phyloP scores from a whole-genome alignment of 2,329 filamentous ascomycete genomes.

The Diplodia scrobiculata region DNA sequence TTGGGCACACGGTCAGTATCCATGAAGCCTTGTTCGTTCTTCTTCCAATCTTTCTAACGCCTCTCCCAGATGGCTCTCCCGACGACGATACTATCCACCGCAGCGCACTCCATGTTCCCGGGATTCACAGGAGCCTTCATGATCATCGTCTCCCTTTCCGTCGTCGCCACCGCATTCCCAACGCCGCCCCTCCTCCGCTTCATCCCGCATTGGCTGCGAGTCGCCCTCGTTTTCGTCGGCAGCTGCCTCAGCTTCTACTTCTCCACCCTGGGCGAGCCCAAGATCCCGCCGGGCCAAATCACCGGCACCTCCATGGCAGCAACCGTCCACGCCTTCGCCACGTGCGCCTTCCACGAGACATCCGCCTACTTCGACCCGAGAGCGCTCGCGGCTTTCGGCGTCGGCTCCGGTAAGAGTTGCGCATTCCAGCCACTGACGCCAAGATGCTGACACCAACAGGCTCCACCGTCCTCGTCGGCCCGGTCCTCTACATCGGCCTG shows the following conservation, averaged over 20 bases:
- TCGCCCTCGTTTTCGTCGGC: constrained; percentile 9
- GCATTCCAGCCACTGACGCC: background rate
- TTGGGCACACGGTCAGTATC: background rate
- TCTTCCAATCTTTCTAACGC: background rate
- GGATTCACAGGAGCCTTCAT: constrained; percentile 13
- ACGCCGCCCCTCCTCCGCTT: background rate
- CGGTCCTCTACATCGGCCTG: background rate
- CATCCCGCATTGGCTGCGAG: background rate
- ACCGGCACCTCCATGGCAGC: constrained; percentile 9
- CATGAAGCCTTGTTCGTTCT: background rate
- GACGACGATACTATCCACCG: constrained; percentile 6
- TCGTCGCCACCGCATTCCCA: background rate
- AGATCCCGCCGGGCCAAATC: constrained; percentile 10
- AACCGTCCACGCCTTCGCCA: constrained; percentile 5
- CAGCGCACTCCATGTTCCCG: constrained; percentile 10
- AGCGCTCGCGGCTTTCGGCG: background rate
- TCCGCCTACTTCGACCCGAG: background rate
- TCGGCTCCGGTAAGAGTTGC: constrained; percentile 5
- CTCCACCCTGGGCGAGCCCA: constrained; percentile 1
- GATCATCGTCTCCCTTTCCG: background rate
- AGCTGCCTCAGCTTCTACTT: constrained; percentile 19
- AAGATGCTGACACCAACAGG: background rate
- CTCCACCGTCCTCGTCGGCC: constrained; percentile 3
- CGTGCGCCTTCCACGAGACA: background rate
- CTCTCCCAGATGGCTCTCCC: constrained; percentile 6